Base-by-base conservation (phyloP, 1,139 yeast species). In the Taphrina flavorubra region DNA sequence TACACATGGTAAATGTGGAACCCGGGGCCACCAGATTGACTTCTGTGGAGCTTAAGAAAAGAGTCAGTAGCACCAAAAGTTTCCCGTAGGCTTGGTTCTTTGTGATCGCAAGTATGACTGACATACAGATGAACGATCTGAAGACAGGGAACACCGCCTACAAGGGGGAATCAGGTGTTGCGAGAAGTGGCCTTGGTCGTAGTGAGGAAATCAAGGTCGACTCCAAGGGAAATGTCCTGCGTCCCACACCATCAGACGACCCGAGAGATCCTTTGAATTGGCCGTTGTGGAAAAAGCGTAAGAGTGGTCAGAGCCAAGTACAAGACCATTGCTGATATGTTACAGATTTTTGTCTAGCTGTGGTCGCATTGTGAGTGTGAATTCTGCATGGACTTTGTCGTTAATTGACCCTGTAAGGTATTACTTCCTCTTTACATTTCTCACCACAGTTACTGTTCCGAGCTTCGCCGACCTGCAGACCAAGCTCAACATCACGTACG, bases 201-300 rank as follows among this genome's bases (percentile, higher is more conserved):
- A 56, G 60, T 56, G 62, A 58, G 62, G 62, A 58, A 31, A 31
- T 58, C 51, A 58, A 44, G 18, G 39, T 58, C 16, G 53, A 44
- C 16, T 25, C 51, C 37, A 42, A 44, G 14, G 62, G 62, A 20
- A 31, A 44, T 34, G 65, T 51, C 18, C 66, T 68, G 40, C 39
- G 31, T n/a, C 88, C 73, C 16, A 87, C 85, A 73, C 88, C 88
- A 4, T 79, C 86, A 14, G 83, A 83, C 70, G 83, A 86, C 4
- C 83, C 84, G 25, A 84, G 85, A 73, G 88, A 85, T 74, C 88
- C 88, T 1, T 77, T 85, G 63, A 85, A 84, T 75, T 83, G 85
- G 85, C 64, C 74, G 1, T 51, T 57, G 10, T 42, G 70, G 42
- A 74, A 78, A 44, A 79, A 78, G 37, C 59, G 39, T 18, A 47